phyloP scores from a whole-genome alignment of 2,329 filamentous ascomycete species.

The Ophiosphaerella korrae region DNA sequence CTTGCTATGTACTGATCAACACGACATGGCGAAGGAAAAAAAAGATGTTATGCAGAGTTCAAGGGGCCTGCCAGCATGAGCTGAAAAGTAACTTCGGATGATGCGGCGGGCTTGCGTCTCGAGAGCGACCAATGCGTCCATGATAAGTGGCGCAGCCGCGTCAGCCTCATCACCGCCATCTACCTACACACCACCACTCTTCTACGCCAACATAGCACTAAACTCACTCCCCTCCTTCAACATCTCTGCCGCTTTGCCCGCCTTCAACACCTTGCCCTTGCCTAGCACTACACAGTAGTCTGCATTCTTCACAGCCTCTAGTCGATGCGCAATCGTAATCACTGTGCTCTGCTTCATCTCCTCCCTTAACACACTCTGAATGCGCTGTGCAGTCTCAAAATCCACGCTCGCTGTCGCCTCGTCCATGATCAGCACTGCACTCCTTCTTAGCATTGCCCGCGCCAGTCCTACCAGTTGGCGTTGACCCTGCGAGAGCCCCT shows the following conservation, averaged over 20 bases:
- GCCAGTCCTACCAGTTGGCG: slow-evolving; percentile 68
- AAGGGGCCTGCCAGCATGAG: too few species aligned
- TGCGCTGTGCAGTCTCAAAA: slow-evolving; percentile 62
- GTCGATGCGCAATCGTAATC: slow-evolving; percentile 68
- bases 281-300: slow-evolving; percentile 62
- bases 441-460: slow-evolving; percentile 65
- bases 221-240: slow-evolving; percentile 41
- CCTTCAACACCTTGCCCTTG: slow-evolving; percentile 54
- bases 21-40: too few species aligned
- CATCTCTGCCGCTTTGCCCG: slow-evolving; percentile 42
- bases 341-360: slow-evolving; percentile 65
- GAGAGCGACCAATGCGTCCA: slow-evolving; percentile 21
- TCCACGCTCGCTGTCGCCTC: slow-evolving; percentile 71
- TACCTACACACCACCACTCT: background rate
- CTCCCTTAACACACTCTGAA: slow-evolving; percentile 60
- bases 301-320: slow-evolving; percentile 65
- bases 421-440: slow-evolving; percentile 67
- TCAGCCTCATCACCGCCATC: slow-evolving; percentile 3
- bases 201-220: slow-evolving; percentile 39
- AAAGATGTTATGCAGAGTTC: too few species aligned
- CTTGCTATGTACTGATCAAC: too few species aligned
- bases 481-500: slow-evolving; percentile 68
- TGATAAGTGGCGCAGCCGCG: slow-evolving; percentile 15
- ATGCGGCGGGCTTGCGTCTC: slow-evolving; percentile 22
- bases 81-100: slow-evolving; percentile 5